phyloP scores from a whole-genome alignment of 148 eudicot genomes.

The Rheum nobile region DNA sequence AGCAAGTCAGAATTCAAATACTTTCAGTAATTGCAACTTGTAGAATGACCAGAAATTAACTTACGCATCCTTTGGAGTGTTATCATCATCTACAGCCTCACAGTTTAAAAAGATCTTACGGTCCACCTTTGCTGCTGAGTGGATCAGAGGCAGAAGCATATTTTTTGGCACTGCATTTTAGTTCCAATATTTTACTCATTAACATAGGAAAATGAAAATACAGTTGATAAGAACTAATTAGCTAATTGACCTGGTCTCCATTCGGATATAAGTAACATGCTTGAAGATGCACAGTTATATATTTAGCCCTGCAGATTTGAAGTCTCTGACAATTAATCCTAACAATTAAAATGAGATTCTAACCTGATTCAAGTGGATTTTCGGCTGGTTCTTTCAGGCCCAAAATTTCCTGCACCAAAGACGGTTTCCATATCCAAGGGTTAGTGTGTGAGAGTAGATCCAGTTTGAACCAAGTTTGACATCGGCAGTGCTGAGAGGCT shows the following conservation, averaged over 20 bases:
- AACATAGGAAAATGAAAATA: not conserved
- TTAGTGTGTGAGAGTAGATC: not conserved
- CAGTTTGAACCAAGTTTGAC: not conserved
- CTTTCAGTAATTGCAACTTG: not conserved
- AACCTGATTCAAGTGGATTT: conserved; percentile 29
- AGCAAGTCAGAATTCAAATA: not conserved
- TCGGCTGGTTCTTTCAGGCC: conserved; percentile 31
- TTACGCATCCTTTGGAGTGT: conserved; percentile 32
- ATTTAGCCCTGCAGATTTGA: too few species aligned
- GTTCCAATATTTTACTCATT: conserved; percentile 1
- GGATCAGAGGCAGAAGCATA: conserved; percentile 31
- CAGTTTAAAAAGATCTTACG: conserved; percentile 41
- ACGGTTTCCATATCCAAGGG: not conserved
- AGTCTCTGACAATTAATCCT: too few species aligned
- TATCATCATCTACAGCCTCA: conserved; percentile 20
- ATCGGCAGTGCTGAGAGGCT: too few species aligned
- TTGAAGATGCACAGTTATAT: too few species aligned
- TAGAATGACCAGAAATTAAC: conserved; percentile 9
- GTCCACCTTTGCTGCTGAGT: conserved; percentile 41
- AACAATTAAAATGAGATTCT: not conserved
- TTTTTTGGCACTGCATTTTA: conserved; percentile 24
- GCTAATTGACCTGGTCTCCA: not conserved
- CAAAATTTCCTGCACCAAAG: conserved; percentile 46
- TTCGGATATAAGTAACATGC: too few species aligned
- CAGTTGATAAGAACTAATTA: not conserved